These are phyloP conservation scores for Fragaria vesca DNA, from an alignment of 306 rosid genomes.

Conservation along the genomic window DNA sequence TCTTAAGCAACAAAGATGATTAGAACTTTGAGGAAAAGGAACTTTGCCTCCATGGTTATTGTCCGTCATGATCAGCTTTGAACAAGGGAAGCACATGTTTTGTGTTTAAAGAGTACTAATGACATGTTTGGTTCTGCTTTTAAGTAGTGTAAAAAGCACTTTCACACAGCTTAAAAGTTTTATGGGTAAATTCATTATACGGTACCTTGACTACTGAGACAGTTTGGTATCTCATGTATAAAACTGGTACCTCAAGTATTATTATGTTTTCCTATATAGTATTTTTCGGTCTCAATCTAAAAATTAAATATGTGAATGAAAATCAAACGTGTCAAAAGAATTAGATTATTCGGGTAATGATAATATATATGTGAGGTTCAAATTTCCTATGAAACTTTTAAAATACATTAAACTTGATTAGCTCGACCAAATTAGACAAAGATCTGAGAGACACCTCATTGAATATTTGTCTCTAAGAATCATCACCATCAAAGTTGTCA, in stretches of 20 bases:
- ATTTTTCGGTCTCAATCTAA: too few species aligned
- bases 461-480: slow-evolving; percentile 22
- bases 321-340: too few species aligned
- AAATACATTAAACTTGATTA: slow-evolving; percentile 7
- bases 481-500: background rate
- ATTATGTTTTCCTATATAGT: too few species aligned
- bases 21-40: background rate
- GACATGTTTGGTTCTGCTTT: background rate
- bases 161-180: background rate
- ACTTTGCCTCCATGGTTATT: background rate
- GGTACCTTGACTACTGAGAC: too few species aligned
- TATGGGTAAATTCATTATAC: too few species aligned
- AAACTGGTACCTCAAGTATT: too few species aligned
- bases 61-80: background rate
- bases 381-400: background rate
- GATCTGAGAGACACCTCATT: slow-evolving; percentile 24
- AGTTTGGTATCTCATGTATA: too few species aligned
- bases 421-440: slow-evolving; percentile 27
- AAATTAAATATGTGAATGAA: too few species aligned
- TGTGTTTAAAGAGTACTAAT: background rate
- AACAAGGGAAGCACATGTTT: background rate
- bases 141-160: background rate
- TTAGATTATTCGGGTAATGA: too few species aligned
- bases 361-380: background rate
- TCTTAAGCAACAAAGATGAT: slow-evolving; percentile 4